Evolutionary conservation across 1,284 basidiomycete species (phyloP), one percentile per base, ranked within the genome.

Genomic region (Cerioporus squamosus): DNA sequence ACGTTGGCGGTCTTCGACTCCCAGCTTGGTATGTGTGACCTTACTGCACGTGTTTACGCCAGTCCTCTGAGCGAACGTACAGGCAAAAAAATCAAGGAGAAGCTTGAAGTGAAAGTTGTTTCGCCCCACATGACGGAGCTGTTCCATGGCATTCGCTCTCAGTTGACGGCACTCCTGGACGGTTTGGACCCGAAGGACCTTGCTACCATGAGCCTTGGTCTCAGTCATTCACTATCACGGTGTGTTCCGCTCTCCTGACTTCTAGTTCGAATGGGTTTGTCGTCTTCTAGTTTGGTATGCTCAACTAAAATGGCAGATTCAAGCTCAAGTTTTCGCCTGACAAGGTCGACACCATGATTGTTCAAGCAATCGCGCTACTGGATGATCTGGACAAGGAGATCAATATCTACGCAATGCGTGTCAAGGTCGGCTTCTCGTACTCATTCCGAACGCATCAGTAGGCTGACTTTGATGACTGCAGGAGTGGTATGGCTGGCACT

Each of bases 401-500:
- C 75, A 99, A 99, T 81, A 98, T 98, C 60, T 99, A 98, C 73
- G 88, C 95, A 20, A 99, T 99, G 97, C 87, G 97, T 72, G 94
- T 97, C 56, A 98, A 98, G 86, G 94, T 94, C 62, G 22, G 81
- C 68, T 40, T 47, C 12, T 20, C 18, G 2, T n/a, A 4, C 10
- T 18, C 14, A 12, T 18, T 4, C 1, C 12, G n/a, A n/a, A 18
- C 4, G 26, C 26, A 29, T 5, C n/a, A 2, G n/a, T 7, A 42
- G 24, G 42, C 57, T 53, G 24, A 64, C 40, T n/a, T 43, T 43
- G 5, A 55, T 44, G 50, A 12, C 14, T 59, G 40, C 65, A 95
- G 93, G 97, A 98, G 84, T 99, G 97, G 97, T 99, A 98, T 72
- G 97, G 97, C 23, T 99, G 97, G 97, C 97, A 99, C 81, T 98